Percentiles rank a stretch among this genome's conserved stretches.
phyloP scores from a whole-genome alignment of 2,329 filamentous ascomycete species.

The Stagonosporopsis vannaccii region DNA sequence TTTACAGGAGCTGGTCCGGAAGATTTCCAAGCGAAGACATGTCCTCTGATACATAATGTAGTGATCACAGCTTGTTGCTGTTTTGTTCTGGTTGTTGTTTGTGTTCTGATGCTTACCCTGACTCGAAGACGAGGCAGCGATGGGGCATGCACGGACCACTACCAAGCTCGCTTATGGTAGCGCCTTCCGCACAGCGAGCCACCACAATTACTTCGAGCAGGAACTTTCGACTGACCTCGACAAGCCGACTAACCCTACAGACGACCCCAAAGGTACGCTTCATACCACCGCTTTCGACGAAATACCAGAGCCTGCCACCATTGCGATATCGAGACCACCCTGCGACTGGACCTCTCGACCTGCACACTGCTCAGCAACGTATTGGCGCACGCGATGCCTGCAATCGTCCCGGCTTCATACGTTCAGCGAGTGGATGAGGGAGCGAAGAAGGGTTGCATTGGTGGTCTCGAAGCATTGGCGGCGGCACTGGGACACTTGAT shows the following conservation, averaged over 20 bases:
- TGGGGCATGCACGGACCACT: not conserved
- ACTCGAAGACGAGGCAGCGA: not conserved
- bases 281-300: constrained; percentile 14
- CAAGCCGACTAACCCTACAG: constrained; percentile 44
- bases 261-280: constrained; percentile 48
- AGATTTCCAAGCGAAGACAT: not conserved
- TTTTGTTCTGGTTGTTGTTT: not conserved
- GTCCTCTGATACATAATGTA: too few relatives aligned
- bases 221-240: constrained; percentile 22
- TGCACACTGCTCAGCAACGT: constrained; percentile 26
- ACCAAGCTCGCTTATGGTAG: constrained; percentile 19
- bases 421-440: constrained; percentile 16
- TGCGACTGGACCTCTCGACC: constrained; percentile 16
- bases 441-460: constrained; percentile 6
- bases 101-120: not conserved
- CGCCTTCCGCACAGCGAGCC: constrained; percentile 5
- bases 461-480: constrained; percentile 20
- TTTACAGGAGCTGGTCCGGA: not conserved
- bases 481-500: constrained; percentile 16
- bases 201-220: not conserved
- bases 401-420: constrained; percentile 25
- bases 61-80: not conserved
- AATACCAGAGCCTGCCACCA: constrained; percentile 20
- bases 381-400: constrained; percentile 30
- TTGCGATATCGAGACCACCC: constrained; percentile 28